Conservation (phyloP, 768 basidiomycete species). For the Trametes maxima region DNA sequence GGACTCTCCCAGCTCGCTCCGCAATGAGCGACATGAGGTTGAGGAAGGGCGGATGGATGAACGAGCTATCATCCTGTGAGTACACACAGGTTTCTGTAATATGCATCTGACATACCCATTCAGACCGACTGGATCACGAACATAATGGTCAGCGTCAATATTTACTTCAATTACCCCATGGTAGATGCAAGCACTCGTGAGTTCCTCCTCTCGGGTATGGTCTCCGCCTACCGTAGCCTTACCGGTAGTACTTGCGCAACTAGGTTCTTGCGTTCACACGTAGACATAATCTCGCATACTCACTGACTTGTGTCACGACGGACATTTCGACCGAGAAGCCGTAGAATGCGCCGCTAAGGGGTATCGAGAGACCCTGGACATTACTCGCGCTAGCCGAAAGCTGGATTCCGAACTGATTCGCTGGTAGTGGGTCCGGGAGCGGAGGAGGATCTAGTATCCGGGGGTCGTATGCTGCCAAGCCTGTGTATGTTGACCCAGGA, state of each 20-base stretch:
- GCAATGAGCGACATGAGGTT: conserved; percentile 54
- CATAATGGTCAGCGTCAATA: conserved; percentile 20
- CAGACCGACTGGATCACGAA: conserved; percentile 45
- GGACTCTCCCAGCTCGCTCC: conserved; percentile 60
- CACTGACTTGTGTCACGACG: conserved; percentile 65
- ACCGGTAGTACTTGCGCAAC: background rate
- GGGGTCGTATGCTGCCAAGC: conserved; percentile 54
- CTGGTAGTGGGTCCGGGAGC: conserved; percentile 46
- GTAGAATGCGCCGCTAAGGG: conserved; percentile 57
- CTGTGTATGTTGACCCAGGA: conserved; percentile 45
- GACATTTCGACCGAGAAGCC: conserved; percentile 82
- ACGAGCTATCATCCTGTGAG: conserved; percentile 40
- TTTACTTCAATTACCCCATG: conserved; percentile 27
- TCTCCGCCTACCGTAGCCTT: background rate
- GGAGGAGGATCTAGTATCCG: conserved; percentile 52
- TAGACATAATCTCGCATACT: conserved; percentile 34
- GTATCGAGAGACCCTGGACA: conserved; percentile 42
- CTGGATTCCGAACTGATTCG: conserved; percentile 47
- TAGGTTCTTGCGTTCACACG: background rate
- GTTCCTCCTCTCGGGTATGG: no score
- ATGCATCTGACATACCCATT: conserved; percentile 44
- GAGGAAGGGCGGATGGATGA: conserved; percentile 46
- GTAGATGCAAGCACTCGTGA: background rate
- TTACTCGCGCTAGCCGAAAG: conserved; percentile 32
- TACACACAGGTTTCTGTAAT: background rate